Evolutionary conservation across 495 filamentous ascomycete genomes (phyloP).

Genomic region (Talaromyces ruber): DNA sequence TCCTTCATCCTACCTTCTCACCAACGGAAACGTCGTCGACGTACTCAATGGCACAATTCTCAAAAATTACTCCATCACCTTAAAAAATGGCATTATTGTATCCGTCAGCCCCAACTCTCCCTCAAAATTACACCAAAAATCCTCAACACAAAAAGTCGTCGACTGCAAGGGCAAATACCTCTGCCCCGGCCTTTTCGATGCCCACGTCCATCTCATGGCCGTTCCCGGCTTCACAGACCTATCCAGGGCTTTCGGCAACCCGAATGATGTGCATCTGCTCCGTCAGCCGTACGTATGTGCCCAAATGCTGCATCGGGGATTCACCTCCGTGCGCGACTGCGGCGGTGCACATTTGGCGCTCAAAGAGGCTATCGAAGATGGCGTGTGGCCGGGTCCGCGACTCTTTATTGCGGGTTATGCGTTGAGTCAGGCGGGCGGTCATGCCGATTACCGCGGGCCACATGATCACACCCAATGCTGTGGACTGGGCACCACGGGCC

Average conservation of each 20-base stretch:
- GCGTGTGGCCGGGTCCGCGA: conserved; percentile 37
- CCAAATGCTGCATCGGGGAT: conserved; percentile 44
- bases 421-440: conserved; percentile 46
- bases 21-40: conserved; percentile 24
- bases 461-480: conserved; percentile 33
- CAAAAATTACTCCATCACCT: conserved; percentile 15
- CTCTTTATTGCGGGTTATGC: conserved; percentile 38
- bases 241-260: conserved; percentile 6
- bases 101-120: conserved; percentile 5
- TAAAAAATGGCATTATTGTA: conserved; percentile 16
- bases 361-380: conserved; percentile 42
- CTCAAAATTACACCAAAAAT: background rate
- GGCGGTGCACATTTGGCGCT: conserved; percentile 42
- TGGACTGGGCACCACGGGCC: conserved; percentile 22
- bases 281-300: conserved; percentile 36
- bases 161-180: conserved; percentile 39
- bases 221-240: conserved; percentile 28
- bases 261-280: conserved; percentile 9
- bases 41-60: conserved; percentile 17
- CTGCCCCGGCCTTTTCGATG: conserved; percentile 50
- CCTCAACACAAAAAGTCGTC: conserved; percentile 11
- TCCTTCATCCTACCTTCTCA: conserved; percentile 14
- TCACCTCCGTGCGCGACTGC: conserved; percentile 44
- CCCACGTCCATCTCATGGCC: conserved; percentile 46
- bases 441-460: conserved; percentile 36